Evolutionary conservation across 2,329 filamentous ascomycete species (phyloP).

Genomic region (Colletotrichum noveboracense): DNA sequence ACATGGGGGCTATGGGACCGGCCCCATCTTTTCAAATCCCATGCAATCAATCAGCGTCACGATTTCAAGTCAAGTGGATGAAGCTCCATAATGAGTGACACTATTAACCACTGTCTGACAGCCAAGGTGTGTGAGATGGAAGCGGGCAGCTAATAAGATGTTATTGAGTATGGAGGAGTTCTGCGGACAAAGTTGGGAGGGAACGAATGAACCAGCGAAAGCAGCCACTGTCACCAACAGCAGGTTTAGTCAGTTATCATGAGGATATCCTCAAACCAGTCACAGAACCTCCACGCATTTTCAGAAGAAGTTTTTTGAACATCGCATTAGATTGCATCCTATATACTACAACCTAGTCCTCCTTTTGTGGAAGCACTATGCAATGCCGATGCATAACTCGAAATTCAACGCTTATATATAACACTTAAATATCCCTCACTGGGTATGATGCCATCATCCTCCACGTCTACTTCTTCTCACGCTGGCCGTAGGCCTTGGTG

Average conservation of each 20-base stretch:
- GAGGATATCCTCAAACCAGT: not conserved
- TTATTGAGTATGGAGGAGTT: no score
- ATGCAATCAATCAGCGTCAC: not conserved
- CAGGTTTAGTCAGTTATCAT: not conserved
- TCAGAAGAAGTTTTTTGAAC: not conserved
- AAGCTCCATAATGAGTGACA: not conserved
- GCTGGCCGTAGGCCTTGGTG: constrained; percentile 90
- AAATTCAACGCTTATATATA: constrained; percentile 6
- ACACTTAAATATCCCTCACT: not conserved
- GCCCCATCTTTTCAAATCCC: not conserved
- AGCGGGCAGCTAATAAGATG: not conserved
- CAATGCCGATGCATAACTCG: constrained; percentile 5
- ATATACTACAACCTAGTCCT: constrained; percentile 14
- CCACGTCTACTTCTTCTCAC: constrained; percentile 51
- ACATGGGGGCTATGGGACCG: not conserved
- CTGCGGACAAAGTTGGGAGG: not conserved
- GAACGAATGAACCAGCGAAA: not conserved
- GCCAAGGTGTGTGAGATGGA: not conserved
- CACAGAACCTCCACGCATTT: not conserved
- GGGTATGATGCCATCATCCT: not conserved
- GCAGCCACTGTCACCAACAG: not conserved
- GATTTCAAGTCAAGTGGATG: not conserved
- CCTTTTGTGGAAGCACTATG: not conserved
- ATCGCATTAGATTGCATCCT: constrained; percentile 12
- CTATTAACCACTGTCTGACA: not conserved